Conservation (phyloP, 2,329 filamentous ascomycete genomes). For the Penicillium palitans region DNA sequence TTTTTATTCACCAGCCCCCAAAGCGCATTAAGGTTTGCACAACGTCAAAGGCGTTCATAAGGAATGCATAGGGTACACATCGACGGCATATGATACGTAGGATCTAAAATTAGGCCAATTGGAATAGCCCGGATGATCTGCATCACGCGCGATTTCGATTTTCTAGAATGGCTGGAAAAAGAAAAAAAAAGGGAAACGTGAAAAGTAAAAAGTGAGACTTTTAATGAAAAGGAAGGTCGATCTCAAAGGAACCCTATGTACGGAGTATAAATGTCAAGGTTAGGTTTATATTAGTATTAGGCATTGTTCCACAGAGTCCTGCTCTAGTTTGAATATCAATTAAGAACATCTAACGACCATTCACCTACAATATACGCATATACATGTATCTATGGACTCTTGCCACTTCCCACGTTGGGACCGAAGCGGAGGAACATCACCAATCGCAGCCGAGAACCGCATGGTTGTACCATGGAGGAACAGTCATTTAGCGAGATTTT, state of each 20-base stretch:
- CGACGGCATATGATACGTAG: neutral
- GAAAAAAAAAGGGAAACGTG: neutral
- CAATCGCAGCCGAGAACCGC: conserved; percentile 13
- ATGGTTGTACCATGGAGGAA: conserved; percentile 16
- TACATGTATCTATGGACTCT: neutral
- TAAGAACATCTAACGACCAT: too few species aligned
- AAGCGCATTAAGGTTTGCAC: neutral
- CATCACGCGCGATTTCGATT: neutral
- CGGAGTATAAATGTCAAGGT: neutral
- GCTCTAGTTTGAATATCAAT: too few species aligned
- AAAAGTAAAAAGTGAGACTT: neutral
- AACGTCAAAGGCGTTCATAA: neutral
- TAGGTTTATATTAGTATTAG: neutral
- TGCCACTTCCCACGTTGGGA: neutral
- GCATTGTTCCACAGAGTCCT: neutral
- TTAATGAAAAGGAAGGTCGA: neutral
- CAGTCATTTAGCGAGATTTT: neutral
- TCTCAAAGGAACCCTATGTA: neutral
- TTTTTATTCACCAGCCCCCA: neutral
- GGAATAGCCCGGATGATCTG: neutral
- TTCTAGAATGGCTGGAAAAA: neutral
- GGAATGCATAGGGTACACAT: neutral
- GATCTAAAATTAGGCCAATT: neutral
- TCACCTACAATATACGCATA: too few species aligned
- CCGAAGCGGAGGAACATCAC: conserved; percentile 16